A percentile compares a stretch with the other conserved stretches of the same genome.
Conservation (phyloP, 2,329 filamentous ascomycete genomes). For the Aspergillus novofumigatus region DNA sequence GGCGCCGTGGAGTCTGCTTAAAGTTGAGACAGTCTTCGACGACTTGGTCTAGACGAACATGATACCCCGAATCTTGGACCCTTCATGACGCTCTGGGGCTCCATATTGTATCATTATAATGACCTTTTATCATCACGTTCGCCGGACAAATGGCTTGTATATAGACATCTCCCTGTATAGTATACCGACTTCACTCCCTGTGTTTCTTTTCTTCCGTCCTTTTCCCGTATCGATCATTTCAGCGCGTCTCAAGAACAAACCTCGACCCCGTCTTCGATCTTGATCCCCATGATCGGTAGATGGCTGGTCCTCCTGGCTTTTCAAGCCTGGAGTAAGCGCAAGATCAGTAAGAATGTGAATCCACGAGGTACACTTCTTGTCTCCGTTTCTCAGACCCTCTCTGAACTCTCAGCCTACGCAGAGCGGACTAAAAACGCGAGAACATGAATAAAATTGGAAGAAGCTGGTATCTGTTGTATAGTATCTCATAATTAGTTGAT, state of each 20-base stretch:
- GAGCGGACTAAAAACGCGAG: constrained; percentile 56
- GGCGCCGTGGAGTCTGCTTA: constrained; percentile 23
- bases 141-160: constrained; percentile 13
- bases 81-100: not conserved
- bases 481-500: not conserved
- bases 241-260: constrained; percentile 46
- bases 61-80: not conserved
- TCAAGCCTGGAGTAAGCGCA: constrained; percentile 40
- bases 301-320: constrained; percentile 39
- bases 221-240: constrained; percentile 1
- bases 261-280: constrained; percentile 46
- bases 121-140: constrained; percentile 14
- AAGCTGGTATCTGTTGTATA: not conserved
- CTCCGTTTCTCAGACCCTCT: constrained; percentile 55
- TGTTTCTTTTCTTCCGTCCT: constrained; percentile 4
- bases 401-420: constrained; percentile 45
- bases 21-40: not conserved
- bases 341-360: constrained; percentile 41
- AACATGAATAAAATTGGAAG: constrained; percentile 35
- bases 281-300: constrained; percentile 45
- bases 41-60: not conserved
- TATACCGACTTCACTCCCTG: constrained; percentile 12
- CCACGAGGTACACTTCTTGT: constrained; percentile 30
- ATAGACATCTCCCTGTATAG: constrained; percentile 19
- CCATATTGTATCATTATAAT: not conserved